phyloP scores from a whole-genome alignment of 495 filamentous ascomycete genomes.

The Sphaerosporella brunnea region DNA sequence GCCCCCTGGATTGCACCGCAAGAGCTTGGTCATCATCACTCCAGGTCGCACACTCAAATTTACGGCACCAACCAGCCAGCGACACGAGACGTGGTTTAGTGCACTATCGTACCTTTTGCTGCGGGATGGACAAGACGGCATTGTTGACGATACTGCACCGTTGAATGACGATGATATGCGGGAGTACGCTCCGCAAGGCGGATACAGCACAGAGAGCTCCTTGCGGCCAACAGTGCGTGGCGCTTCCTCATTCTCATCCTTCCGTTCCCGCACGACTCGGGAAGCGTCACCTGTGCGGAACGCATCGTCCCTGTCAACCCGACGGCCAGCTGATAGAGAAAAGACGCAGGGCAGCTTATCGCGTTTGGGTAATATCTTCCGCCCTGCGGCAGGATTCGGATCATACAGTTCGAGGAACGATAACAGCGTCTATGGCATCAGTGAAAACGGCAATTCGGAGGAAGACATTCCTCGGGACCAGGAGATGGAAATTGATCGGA shows the following conservation, averaged over 20 bases:
- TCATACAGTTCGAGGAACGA: conserved; percentile 28
- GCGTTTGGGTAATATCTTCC: conserved; percentile 27
- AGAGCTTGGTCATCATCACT: conserved; percentile 78
- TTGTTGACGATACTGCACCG: conserved; percentile 32
- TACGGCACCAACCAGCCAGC: conserved; percentile 78
- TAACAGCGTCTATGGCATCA: conserved; percentile 48
- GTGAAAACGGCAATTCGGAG: conserved; percentile 53
- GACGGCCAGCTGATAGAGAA: conserved; percentile 30
- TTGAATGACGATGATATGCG: conserved; percentile 55
- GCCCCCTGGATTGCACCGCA: conserved; percentile 83
- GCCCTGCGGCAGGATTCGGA: conserved; percentile 21
- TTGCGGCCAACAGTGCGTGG: conserved; percentile 29
- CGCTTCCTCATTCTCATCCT: conserved; percentile 56
- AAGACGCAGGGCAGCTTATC: conserved; percentile 22
- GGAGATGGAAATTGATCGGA: conserved; percentile 49
- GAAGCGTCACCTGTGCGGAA: conserved; percentile 25
- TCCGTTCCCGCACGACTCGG: conserved; percentile 15
- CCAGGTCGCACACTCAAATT: conserved; percentile 78
- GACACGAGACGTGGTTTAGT: conserved; percentile 98
- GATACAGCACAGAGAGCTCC: conserved; percentile 30
- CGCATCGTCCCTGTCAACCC: conserved; percentile 29
- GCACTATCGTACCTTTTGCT: conserved; percentile 77
- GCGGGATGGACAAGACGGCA: conserved; percentile 45
- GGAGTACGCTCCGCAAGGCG: conserved; percentile 60
- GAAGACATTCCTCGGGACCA: conserved; percentile 67